Percentiles rank a stretch among this genome's conserved stretches.
phyloP scores from a whole-genome alignment of 345 rosid genomes.

The Hypericum perforatum region DNA sequence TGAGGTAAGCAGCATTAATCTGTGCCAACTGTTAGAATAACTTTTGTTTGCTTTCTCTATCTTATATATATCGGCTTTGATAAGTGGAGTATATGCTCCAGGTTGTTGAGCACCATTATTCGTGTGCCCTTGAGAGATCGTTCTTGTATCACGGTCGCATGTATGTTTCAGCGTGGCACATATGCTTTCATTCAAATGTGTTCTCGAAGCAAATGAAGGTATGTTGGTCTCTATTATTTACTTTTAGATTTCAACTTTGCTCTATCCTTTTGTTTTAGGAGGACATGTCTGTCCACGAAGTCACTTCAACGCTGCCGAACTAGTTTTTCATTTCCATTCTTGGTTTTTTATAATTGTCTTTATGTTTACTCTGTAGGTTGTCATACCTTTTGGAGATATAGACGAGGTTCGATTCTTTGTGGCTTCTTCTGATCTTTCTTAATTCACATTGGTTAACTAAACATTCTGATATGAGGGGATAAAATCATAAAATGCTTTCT shows the following conservation, averaged over 20 bases:
- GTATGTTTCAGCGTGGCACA: conserved; percentile 97
- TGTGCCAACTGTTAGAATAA: background rate
- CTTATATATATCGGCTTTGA: conserved; percentile 12
- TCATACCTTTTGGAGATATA: conserved; percentile 87
- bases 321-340: background rate
- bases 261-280: background rate
- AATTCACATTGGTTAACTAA: conserved; percentile 5
- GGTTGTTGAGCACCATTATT: conserved; percentile 85
- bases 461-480: conserved; percentile 10
- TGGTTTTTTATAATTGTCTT: background rate
- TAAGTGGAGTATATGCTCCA: conserved; percentile 23
- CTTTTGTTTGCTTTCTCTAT: background rate
- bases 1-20: conserved; percentile 43
- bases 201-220: conserved; percentile 99
- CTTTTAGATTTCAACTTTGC: background rate
- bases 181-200: conserved; percentile 97
- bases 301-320: background rate
- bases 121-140: conserved; percentile 97
- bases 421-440: conserved; percentile 5
- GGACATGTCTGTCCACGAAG: background rate
- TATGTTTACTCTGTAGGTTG: conserved; percentile 38
- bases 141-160: conserved; percentile 97
- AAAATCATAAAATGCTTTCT: conserved; percentile 9
- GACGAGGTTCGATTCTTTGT: conserved; percentile 51
- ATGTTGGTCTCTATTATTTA: conserved; percentile 14